Evolutionary conservation across 768 basidiomycete species (phyloP), one percentile per base, ranked within the genome.

Genomic region (Termitomyces sp.): DNA sequence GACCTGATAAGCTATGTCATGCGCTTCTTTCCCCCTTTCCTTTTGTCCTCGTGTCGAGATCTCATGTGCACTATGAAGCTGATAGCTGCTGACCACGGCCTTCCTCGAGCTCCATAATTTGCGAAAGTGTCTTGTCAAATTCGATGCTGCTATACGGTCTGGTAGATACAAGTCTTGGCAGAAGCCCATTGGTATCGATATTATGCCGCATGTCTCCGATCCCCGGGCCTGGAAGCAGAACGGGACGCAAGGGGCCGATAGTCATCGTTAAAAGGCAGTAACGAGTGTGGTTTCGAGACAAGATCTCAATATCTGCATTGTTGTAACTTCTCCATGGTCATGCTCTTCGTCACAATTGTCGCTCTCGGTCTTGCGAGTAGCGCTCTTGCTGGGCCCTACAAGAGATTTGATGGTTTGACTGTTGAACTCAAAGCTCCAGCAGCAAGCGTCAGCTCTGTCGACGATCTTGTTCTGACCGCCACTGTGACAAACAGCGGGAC

Each of bases 401-500:
- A 66, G 58, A 63, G 70, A 39, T 68, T 66, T 36, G 66, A 68
- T 23, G 63, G 62, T 6, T 58, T 76, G 52, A 62, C 58, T 22
- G 73, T 77, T 45, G 60, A 63, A 25, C 45, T 75, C 38, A 53
- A 65, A 25, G 63, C 64, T 13, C 60, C 71, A 3, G 44, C 70
- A 23, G 42, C 60, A 53, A 64, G 56, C 46, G 69, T 77, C 45
- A 60, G 48, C 50, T 76, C 78, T 5, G 56, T 76, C 57, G 64
- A 69, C 10, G 72, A 73, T 50, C 66, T 78, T 60, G 69, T 70
- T 56, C 66, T 78, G 61, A 71, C 68, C 23, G 76, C 76, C 5
- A 59, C 72, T 9, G 68, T 79, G 15, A 77, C 65, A 29, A 78
- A 79, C 64, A 68, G 60, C 29, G 75, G 75, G 22, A 55, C 69